A percentile compares a stretch with the other conserved stretches of the same genome.
Conservation (phyloP, 2,329 filamentous ascomycete species). For the Triangularia setosa region DNA sequence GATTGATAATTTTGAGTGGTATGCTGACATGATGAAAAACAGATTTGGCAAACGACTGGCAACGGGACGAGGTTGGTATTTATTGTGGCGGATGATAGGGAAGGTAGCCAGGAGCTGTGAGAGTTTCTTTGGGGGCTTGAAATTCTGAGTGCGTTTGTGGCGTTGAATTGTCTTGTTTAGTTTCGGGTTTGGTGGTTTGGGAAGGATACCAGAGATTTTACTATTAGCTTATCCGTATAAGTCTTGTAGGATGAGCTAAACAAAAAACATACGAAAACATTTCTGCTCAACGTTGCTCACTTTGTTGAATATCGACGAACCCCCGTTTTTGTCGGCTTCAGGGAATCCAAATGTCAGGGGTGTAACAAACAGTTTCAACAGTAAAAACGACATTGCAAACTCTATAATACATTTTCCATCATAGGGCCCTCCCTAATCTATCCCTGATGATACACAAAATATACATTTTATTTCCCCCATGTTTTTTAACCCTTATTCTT, state of each 20-base stretch:
- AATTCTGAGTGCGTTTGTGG: slow-evolving; percentile 2
- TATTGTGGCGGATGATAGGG: slow-evolving; percentile 54
- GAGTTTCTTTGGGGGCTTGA: neutral
- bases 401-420: neutral
- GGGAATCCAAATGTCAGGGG: no score
- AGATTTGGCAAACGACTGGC: slow-evolving; percentile 77
- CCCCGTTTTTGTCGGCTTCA: no score
- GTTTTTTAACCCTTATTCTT: slow-evolving; percentile 16
- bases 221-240: neutral
- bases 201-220: neutral
- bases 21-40: slow-evolving; percentile 10
- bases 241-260: neutral
- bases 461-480: slow-evolving; percentile 19
- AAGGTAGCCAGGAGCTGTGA: slow-evolving; percentile 21
- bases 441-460: neutral
- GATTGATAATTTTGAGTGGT: neutral
- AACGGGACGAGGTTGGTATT: slow-evolving; percentile 69
- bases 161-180: neutral
- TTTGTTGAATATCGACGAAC: no score
- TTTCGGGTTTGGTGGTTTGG: neutral
- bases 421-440: neutral
- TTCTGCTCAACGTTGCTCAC: no score
- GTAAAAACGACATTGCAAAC: neutral
- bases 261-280: neutral
- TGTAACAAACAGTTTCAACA: no score